phyloP scores from a whole-genome alignment of 1,284 basidiomycete genomes.

The Ceratobasidium theobromae region DNA sequence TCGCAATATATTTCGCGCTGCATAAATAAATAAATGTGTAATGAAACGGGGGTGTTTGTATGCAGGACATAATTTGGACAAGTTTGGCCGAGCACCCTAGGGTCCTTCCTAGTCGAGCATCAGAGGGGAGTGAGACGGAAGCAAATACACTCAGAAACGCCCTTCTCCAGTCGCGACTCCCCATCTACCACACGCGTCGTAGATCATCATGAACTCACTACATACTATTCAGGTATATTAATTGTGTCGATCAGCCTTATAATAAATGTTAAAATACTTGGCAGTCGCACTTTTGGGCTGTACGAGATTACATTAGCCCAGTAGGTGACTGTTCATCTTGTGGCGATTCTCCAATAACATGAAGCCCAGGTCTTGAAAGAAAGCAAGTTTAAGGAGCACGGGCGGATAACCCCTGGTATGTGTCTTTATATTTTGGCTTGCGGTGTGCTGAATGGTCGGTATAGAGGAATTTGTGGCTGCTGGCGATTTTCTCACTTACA shows the following conservation, averaged over 20 bases:
- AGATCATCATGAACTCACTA: slow-evolving; percentile 41
- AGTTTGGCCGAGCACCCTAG: slow-evolving; percentile 17
- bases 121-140: slow-evolving; percentile 30
- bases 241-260: background rate
- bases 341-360: background rate
- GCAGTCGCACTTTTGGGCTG: slow-evolving; percentile 91
- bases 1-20: background rate
- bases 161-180: slow-evolving; percentile 33
- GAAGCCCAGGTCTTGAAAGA: slow-evolving; percentile 82
- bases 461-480: slow-evolving; percentile 94
- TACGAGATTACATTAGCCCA: slow-evolving; percentile 94
- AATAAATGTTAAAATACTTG: background rate
- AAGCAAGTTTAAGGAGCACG: slow-evolving; percentile 99
- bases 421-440: slow-evolving; percentile 34
- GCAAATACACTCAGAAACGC: slow-evolving; percentile 31
- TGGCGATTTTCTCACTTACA: slow-evolving; percentile 92
- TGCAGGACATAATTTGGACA: background rate
- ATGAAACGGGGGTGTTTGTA: background rate
- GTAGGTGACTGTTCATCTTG: slow-evolving; percentile 47
- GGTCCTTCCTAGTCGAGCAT: slow-evolving; percentile 23
- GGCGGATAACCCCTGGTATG: slow-evolving; percentile 91
- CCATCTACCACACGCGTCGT: slow-evolving; percentile 27
- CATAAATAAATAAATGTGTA: background rate
- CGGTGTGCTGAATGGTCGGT: slow-evolving; percentile 27
- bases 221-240: slow-evolving; percentile 45